Conservation (phyloP, 2,329 filamentous ascomycete genomes). For the Botryotinia narcissicola region DNA sequence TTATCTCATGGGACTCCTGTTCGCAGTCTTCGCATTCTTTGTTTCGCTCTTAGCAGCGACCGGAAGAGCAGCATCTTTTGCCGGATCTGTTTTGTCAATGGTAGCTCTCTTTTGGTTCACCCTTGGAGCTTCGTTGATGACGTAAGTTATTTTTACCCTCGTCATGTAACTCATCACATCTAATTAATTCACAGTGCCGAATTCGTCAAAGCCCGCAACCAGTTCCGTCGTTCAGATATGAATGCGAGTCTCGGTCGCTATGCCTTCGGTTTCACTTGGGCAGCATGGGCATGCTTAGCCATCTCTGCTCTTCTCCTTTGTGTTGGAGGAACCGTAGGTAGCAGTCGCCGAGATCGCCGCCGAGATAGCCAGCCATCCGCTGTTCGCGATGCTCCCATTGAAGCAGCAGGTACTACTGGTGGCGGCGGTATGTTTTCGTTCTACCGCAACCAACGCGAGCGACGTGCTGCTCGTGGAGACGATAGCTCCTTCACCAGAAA, state of each 20-base stretch:
- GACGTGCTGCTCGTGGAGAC: not conserved
- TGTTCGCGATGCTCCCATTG: not conserved
- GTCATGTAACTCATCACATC: not conserved
- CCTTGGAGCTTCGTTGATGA: conserved; percentile 69
- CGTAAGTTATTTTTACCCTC: conserved; percentile 49
- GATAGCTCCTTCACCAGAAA: conserved; percentile 12
- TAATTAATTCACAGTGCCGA: conserved; percentile 45
- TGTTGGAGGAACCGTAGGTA: conserved; percentile 46
- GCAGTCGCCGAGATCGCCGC: not conserved
- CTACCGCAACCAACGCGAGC: conserved; percentile 15
- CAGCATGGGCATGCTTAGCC: conserved; percentile 62
- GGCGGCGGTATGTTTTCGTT: conserved; percentile 6
- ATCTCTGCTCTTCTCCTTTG: conserved; percentile 67
- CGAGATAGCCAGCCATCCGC: not conserved
- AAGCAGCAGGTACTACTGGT: not conserved
- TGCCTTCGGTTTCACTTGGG: conserved; percentile 77
- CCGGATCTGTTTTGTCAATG: conserved; percentile 54
- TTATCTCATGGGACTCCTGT: conserved; percentile 80
- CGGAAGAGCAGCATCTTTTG: conserved; percentile 68
- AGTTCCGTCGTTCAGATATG: conserved; percentile 56
- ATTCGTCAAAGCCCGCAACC: conserved; percentile 68
- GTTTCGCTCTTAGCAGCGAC: conserved; percentile 66
- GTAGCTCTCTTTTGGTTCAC: conserved; percentile 67
- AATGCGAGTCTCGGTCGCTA: conserved; percentile 61
- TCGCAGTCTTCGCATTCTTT: conserved; percentile 66